phyloP scores from a whole-genome alignment of 345 rosid genomes.

The Pistacia vera region DNA sequence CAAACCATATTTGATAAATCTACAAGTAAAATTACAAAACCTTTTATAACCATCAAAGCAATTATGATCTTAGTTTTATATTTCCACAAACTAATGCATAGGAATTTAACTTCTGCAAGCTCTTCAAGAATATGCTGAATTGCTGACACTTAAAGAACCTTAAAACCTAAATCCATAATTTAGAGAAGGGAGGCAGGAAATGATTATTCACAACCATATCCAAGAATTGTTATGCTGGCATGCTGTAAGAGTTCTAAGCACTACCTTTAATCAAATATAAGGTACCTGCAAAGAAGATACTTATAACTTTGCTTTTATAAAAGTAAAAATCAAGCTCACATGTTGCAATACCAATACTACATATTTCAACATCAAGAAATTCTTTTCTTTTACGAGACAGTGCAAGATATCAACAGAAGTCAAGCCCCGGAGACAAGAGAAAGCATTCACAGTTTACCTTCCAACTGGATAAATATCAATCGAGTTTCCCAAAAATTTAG shows the following conservation, averaged over 20 bases:
- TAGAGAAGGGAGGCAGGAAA: not conserved
- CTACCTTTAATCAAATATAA: not conserved
- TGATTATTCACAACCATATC: not conserved
- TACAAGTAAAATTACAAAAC: not conserved
- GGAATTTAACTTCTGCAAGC: not conserved
- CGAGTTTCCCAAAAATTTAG: slow-evolving; percentile 80
- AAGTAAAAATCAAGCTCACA: not conserved
- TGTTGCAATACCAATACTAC: not conserved
- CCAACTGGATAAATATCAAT: slow-evolving; percentile 82
- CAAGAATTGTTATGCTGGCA: not conserved
- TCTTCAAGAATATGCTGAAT: not conserved
- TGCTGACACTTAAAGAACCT: not conserved
- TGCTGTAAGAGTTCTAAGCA: not conserved
- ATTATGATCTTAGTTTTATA: not conserved
- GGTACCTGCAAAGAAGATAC: not conserved
- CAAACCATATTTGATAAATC: not conserved
- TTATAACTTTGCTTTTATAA: not conserved
- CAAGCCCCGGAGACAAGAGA: not conserved
- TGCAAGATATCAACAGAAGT: not conserved
- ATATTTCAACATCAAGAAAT: not conserved
- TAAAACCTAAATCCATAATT: not conserved
- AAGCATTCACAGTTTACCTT: slow-evolving; percentile 36
- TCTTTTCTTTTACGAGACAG: not conserved
- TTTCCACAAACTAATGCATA: not conserved
- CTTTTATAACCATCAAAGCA: not conserved